Evolutionary conservation across 352 stramenopile species (phyloP), one percentile per base, ranked within the genome.

Genomic region (Globisporangium takayamanum): DNA sequence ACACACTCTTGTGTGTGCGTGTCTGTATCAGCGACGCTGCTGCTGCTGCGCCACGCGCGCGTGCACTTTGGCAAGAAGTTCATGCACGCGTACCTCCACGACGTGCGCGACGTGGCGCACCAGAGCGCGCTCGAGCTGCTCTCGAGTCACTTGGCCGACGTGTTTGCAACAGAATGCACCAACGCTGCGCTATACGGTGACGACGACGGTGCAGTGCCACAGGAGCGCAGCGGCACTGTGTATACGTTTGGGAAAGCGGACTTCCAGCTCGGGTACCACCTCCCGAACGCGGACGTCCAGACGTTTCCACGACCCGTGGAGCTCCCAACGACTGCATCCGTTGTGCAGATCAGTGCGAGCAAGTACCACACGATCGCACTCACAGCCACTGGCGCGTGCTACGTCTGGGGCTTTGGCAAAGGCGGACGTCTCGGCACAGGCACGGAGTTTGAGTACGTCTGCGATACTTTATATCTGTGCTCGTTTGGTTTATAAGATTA

Each of bases 161-260:
- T 53, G 20, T 48, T 66, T 45, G 39, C 39, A 12, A n/a, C 30
- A 36, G 11, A 6, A 45, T 18, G 39, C 15, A 5, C 5, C 39
- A 45, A 15, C 30, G 39, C 39, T 45, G 39, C 39, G 18, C n/a
- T 11, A 12, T 33, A 51, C n/a, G 46, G 15, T 12, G 39, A 45
- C 15, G 15, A 18, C 15, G n/a, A 50, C n/a, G 45, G n/a, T 22
- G 22, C 10, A 15, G 18, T 18, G 46, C 18, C 20, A 51, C 11
- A 6, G 33, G n/a, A 33, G 69, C 84, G 51, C 30, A 45, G 10
- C 5, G 39, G 39, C 11, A 18, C 39, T 10, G 76, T 94, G 18
- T 94, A 89, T 64, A 94, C 81, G 10, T 94, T 92, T 48, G 84
- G 84, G 56, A 94, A 92, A 70, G 75, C 79, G 44, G 84, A 94